Percentiles rank a stretch among this genome's conserved stretches.
Evolutionary conservation across 1,284 basidiomycete genomes (phyloP).

Genomic region (Coniophora puteana): DNA sequence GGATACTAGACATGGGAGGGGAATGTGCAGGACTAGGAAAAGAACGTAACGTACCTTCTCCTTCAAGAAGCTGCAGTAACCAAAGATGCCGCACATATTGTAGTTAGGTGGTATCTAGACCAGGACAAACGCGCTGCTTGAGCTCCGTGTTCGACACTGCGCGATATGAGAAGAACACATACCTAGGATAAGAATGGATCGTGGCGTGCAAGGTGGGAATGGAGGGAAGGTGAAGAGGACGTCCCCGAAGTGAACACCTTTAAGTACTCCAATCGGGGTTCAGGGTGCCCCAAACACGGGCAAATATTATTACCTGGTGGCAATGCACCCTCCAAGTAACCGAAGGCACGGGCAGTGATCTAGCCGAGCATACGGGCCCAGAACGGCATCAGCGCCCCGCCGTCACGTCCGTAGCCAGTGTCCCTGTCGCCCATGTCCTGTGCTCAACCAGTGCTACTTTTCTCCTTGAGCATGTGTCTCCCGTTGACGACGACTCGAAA

Average conservation of each 20-base stretch:
- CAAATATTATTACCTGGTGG: no score
- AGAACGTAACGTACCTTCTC: conserved; percentile 69
- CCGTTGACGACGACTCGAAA: no score
- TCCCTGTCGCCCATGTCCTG: no score
- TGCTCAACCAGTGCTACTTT: no score
- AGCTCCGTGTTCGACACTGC: background rate
- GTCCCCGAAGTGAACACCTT: no score
- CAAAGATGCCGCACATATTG: conserved; percentile 92
- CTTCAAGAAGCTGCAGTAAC: conserved; percentile 89
- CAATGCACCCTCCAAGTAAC: no score
- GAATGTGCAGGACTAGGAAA: conserved; percentile 9
- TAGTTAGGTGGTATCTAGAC: conserved; percentile 8
- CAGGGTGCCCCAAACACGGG: conserved; percentile 27
- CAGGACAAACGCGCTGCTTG: background rate
- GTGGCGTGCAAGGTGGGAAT: conserved; percentile 2
- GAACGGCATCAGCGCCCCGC: no score
- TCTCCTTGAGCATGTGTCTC: no score
- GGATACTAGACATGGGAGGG: conserved; percentile 1
- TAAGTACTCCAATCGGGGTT: conserved; percentile 28
- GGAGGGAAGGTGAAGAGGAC: conserved; percentile 23
- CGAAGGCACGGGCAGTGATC: no score
- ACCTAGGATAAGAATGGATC: conserved; percentile 10
- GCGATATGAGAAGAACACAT: conserved; percentile 5
- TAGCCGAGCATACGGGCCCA: no score
- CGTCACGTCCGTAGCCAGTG: no score